Evolutionary conservation across 2,329 filamentous ascomycete genomes (phyloP).

Genomic region (Hortaea sp.): DNA sequence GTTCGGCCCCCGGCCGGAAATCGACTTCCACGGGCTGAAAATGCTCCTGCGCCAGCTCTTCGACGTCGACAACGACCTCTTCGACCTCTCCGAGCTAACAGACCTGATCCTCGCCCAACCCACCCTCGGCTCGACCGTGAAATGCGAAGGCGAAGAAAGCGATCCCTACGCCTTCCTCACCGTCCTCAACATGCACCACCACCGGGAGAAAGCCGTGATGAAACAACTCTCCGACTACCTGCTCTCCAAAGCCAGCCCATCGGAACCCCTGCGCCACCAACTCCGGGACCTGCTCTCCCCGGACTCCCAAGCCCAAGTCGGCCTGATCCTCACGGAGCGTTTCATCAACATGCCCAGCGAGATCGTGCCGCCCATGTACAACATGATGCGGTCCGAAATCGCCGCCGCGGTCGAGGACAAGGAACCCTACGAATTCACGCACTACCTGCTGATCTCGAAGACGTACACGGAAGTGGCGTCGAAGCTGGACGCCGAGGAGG

Average conservation of each 20-base stretch:
- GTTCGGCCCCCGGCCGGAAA: constrained; percentile 83
- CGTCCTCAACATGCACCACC: constrained; percentile 70
- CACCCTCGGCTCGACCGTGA: constrained; percentile 84
- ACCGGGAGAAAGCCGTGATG: constrained; percentile 60
- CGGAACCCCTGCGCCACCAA: constrained; percentile 18
- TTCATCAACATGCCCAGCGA: constrained; percentile 96
- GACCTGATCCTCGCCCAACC: constrained; percentile 82
- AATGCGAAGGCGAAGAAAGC: constrained; percentile 87
- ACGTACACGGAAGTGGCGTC: constrained; percentile 86
- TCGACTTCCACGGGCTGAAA: constrained; percentile 94
- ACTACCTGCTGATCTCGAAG: constrained; percentile 86
- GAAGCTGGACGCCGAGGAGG: constrained; percentile 61
- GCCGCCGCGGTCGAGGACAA: constrained; percentile 78
- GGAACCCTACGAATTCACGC: constrained; percentile 85
- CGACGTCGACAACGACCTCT: constrained; percentile 73
- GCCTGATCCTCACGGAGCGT: constrained; percentile 81
- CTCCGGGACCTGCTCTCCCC: constrained; percentile 29
- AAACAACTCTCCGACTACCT: constrained; percentile 65
- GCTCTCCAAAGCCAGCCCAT: constrained; percentile 37
- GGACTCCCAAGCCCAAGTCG: constrained; percentile 48
- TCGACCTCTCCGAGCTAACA: constrained; percentile 77
- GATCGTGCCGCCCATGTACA: constrained; percentile 86
- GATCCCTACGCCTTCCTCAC: constrained; percentile 92
- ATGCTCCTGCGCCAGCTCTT: constrained; percentile 82
- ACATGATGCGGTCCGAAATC: constrained; percentile 87